phyloP scores from a whole-genome alignment of 2,329 filamentous ascomycete genomes.

The Diaporthe citrichinensis region DNA sequence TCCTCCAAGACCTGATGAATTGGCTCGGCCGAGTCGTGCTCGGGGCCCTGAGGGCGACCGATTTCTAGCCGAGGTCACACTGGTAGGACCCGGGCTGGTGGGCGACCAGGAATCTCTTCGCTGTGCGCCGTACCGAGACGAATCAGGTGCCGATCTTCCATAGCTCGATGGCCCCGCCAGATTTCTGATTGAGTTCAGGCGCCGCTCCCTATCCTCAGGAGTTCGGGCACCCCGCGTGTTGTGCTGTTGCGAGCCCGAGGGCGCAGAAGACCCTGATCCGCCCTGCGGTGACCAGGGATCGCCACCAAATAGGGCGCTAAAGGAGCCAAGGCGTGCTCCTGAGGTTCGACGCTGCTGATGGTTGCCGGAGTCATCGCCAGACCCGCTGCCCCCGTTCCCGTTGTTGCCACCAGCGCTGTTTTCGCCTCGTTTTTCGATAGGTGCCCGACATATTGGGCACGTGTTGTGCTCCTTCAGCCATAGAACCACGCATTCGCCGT shows the following conservation, averaged over 20 bases:
- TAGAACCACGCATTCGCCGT: constrained; percentile 82
- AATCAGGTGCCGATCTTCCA: constrained; percentile 1
- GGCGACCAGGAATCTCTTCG: constrained; percentile 41
- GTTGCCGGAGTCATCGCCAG: background rate
- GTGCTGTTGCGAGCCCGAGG: constrained; percentile 28
- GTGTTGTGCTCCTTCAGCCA: constrained; percentile 95
- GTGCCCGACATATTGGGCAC: constrained; percentile 83
- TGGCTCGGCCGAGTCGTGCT: background rate
- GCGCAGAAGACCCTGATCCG: constrained; percentile 10
- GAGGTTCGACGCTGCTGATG: constrained; percentile 4
- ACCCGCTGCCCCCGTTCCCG: constrained; percentile 14
- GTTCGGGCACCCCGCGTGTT: constrained; percentile 37
- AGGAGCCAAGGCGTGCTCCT: constrained; percentile 10
- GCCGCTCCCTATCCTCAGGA: constrained; percentile 40
- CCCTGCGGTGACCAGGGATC: constrained; percentile 1
- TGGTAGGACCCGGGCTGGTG: constrained; percentile 36
- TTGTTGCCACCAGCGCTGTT: constrained; percentile 33
- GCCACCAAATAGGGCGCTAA: constrained; percentile 1
- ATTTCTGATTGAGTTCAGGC: constrained; percentile 47
- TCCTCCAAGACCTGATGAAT: constrained; percentile 30
- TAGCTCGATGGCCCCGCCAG: constrained; percentile 37
- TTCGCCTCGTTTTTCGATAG: constrained; percentile 60
- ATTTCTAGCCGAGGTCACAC: constrained; percentile 36
- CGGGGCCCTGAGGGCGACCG: constrained; percentile 35
- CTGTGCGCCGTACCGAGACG: constrained; percentile 17